These are phyloP conservation scores for Hyphodiscus sp. DNA, from an alignment of 2,329 filamentous ascomycete species.

Conservation along the genomic window DNA sequence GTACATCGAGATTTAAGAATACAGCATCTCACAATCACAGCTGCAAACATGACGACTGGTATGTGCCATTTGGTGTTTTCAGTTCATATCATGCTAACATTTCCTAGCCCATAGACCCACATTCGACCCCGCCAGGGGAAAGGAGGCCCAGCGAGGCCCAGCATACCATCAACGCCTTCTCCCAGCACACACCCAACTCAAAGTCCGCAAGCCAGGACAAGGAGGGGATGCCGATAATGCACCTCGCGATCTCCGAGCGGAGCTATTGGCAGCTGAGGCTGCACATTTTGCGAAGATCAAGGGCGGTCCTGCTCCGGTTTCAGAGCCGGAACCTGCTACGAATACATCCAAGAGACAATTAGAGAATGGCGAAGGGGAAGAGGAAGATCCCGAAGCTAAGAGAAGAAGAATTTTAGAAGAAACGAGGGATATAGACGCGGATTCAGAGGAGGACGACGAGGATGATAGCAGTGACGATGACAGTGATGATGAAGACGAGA, in stretches of 20 bases:
- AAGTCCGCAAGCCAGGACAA: slow-evolving; percentile 84
- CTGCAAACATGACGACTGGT: slow-evolving; percentile 44
- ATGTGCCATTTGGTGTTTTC: slow-evolving; percentile 4
- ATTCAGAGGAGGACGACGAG: slow-evolving; percentile 56
- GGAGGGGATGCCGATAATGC: slow-evolving; percentile 69
- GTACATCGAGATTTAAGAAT: not conserved
- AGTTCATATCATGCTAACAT: slow-evolving; percentile 11
- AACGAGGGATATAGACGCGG: slow-evolving; percentile 80
- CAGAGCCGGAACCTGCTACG: slow-evolving; percentile 49
- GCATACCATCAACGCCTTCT: slow-evolving; percentile 95
- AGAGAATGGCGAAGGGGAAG: slow-evolving; percentile 40
- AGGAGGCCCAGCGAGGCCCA: slow-evolving; percentile 87
- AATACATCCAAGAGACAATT: slow-evolving; percentile 57
- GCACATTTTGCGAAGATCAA: slow-evolving; percentile 82
- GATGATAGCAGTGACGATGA: slow-evolving; percentile 57
- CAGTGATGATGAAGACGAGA: slow-evolving; percentile 71
- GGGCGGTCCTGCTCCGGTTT: slow-evolving; percentile 44
- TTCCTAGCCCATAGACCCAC: slow-evolving; percentile 74
- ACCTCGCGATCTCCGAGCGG: slow-evolving; percentile 76
- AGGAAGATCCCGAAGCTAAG: slow-evolving; percentile 72
- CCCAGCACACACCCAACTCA: slow-evolving; percentile 88
- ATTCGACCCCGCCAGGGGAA: slow-evolving; percentile 91
- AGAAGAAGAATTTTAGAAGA: slow-evolving; percentile 82
- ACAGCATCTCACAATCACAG: slow-evolving; percentile 1
- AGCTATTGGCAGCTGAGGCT: slow-evolving; percentile 83